Percentiles rank a stretch among this genome's conserved stretches.
Evolutionary conservation across 2,329 filamentous ascomycete genomes (phyloP).

Genomic region (Hawksworthiomyces lignivorus): DNA sequence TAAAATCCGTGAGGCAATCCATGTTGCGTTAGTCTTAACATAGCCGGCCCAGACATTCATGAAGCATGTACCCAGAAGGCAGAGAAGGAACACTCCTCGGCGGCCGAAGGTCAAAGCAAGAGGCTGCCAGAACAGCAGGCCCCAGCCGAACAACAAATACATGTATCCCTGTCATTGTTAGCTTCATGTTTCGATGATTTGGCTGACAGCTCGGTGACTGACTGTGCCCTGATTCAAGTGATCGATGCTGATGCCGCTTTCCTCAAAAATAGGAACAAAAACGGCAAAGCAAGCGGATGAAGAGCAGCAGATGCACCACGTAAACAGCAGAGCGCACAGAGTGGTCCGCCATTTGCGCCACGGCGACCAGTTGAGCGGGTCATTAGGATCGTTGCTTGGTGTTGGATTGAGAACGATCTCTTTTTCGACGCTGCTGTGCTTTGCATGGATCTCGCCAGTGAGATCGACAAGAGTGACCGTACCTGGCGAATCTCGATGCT

Average conservation of each 20-base stretch:
- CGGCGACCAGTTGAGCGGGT: conserved; percentile 22
- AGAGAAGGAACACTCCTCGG: conserved; percentile 17
- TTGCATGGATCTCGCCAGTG: conserved; percentile 1
- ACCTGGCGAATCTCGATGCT: conserved; percentile 3
- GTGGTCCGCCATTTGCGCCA: conserved; percentile 19
- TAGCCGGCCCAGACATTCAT: conserved; percentile 30
- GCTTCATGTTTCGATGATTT: too few species aligned
- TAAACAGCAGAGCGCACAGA: conserved; percentile 1
- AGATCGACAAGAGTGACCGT: conserved; percentile 3
- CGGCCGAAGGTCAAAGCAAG: conserved; percentile 35
- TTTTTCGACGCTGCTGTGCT: background rate
- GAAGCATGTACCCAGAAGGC: conserved; percentile 22
- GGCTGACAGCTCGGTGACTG: too few species aligned
- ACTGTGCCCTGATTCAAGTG: conserved; percentile 43
- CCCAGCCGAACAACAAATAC: conserved; percentile 34
- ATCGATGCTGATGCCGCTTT: conserved; percentile 35
- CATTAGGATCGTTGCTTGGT: conserved; percentile 5
- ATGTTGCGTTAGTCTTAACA: conserved; percentile 30
- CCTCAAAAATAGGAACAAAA: conserved; percentile 36
- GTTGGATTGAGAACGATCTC: conserved; percentile 5
- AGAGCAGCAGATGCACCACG: conserved; percentile 15
- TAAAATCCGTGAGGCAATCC: conserved; percentile 36
- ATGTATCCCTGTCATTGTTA: too few species aligned
- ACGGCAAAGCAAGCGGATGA: conserved; percentile 41
- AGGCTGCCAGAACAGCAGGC: conserved; percentile 38